phyloP scores from a whole-genome alignment of 2,329 filamentous ascomycete species.

The Sphaerulina vaccinii region DNA sequence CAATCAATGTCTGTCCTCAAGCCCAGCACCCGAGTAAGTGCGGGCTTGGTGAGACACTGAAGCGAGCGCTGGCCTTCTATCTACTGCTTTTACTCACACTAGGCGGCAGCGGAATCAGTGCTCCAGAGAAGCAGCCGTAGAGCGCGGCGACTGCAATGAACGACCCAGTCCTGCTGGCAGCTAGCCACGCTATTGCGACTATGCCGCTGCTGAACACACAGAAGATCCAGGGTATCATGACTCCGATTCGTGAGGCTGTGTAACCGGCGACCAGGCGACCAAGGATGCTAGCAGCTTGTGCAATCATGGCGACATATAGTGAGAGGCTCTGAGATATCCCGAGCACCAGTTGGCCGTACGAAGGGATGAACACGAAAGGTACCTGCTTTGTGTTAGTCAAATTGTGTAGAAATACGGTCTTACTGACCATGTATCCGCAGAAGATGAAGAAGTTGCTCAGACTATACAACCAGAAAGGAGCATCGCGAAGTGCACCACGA shows the following conservation, averaged over 20 bases:
- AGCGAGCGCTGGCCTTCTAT: no score
- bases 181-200: constrained; percentile 57
- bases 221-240: constrained; percentile 56
- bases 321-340: constrained; percentile 49
- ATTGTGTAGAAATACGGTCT: background rate
- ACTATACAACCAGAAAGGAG: constrained; percentile 41
- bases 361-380: constrained; percentile 46
- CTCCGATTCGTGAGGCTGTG: constrained; percentile 50
- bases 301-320: constrained; percentile 56
- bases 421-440: constrained; percentile 9
- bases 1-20: no score
- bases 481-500: constrained; percentile 40
- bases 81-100: no score
- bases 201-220: constrained; percentile 48
- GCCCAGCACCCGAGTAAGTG: no score
- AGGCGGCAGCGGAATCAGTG: constrained; percentile 48
- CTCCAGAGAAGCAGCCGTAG: constrained; percentile 47
- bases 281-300: constrained; percentile 57
- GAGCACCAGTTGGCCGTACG: constrained; percentile 38
- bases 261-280: constrained; percentile 53
- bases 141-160: constrained; percentile 46
- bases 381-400: constrained; percentile 12
- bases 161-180: constrained; percentile 42
- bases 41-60: no score
- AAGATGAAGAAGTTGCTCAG: constrained; percentile 36